Evolutionary conservation across 257 asterid genomes (phyloP), one percentile per base, ranked within the genome.

Genomic region (Nicotiana obtusifolia): DNA sequence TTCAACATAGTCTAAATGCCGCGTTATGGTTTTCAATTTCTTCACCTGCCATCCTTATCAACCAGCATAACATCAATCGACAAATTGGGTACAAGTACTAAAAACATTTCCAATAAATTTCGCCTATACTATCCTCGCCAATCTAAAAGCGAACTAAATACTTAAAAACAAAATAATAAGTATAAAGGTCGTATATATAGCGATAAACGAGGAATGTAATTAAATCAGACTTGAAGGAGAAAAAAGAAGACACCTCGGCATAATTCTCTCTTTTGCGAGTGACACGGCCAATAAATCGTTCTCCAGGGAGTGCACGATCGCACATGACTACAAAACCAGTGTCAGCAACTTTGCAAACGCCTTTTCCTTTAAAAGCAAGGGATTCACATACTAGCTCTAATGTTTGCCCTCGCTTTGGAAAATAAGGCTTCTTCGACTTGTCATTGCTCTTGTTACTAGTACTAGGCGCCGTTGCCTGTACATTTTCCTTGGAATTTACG

Each of bases 231-330:
- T 11, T 2, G 54, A 35, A 67, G 17, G 76, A 33, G 22, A 33
- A 35, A 66, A 33, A 35, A 35, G 30, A 30, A 67, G 76, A 67
- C 30, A 67, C 99, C 99, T 95, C 99, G 5, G 98, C 97, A 64
- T 90, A 92, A 78, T 88, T 87, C 80, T 95, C 87, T 84, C 90
- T 93, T 86, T 90, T 95, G 76, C 97, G 89, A 1, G 96, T 90
- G 22, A 93, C 96, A 41, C 94, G 96, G 3, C 98, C 99, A 24
- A 95, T 78, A 87, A 93, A 95, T 76, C 89, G 89, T 69, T 95
- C 99, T 4, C 99, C 99, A 15, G 99, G 98, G 54, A 95, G 91
- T 9, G 95, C 98, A 53, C 97, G 93, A 81, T 93, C 98, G 83
- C 97, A 93, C 97, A 95, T 90, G 83, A 95, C 88, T 53, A 95